Evolutionary conservation across 148 eudicot genomes (phyloP).

Genomic region (Suaeda aralocaspica): DNA sequence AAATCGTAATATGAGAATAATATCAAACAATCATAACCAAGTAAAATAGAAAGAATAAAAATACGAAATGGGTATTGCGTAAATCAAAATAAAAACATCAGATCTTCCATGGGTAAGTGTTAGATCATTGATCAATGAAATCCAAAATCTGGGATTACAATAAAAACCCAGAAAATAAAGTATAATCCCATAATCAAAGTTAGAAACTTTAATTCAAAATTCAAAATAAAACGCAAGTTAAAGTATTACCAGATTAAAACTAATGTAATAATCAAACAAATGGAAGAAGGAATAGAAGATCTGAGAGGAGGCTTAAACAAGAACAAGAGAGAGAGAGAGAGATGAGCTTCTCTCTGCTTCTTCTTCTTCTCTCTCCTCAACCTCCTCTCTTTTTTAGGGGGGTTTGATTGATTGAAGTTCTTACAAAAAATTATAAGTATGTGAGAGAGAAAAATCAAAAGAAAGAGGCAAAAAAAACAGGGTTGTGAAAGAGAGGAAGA

Average conservation of each 20-base stretch:
- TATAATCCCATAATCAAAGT: constrained; percentile 3
- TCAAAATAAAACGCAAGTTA: constrained; percentile 12
- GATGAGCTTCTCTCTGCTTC: constrained; percentile 51
- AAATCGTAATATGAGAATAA: not conserved
- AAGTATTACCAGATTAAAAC: constrained; percentile 21
- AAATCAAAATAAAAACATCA: constrained; percentile 39
- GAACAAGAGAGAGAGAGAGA: constrained; percentile 38
- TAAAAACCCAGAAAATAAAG: constrained; percentile 19
- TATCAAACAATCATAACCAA: not conserved
- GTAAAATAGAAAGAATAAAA: not conserved
- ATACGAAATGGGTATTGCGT: constrained; percentile 29
- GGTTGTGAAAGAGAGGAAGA: constrained; percentile 20
- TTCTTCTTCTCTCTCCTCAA: constrained; percentile 28
- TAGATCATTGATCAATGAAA: constrained; percentile 41
- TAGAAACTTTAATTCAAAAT: constrained; percentile 9
- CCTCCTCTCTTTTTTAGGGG: not conserved
- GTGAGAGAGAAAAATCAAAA: constrained; percentile 18
- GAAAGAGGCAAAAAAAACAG: no score
- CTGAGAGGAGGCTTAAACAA: constrained; percentile 61
- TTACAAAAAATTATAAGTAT: constrained; percentile 13
- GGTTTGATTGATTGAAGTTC: constrained; percentile 23
- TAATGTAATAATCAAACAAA: not conserved
- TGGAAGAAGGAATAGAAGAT: constrained; percentile 35
- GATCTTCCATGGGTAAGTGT: constrained; percentile 50
- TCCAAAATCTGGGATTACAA: constrained; percentile 10